Evolutionary conservation across 2,329 filamentous ascomycete species (phyloP).

Genomic region (Pyrenophora tritici-repentis): DNA sequence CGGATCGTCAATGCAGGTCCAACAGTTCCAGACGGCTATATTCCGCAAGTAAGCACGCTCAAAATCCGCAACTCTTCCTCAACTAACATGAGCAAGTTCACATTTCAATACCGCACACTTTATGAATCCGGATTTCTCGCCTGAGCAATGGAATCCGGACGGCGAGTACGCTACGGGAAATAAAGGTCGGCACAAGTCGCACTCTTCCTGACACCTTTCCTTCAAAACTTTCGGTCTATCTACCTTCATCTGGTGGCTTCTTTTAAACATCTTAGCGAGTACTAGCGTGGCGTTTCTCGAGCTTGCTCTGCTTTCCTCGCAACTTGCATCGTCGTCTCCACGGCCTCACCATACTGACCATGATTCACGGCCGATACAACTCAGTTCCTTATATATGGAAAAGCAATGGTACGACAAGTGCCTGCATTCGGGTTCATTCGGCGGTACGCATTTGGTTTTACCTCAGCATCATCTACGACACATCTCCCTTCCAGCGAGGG

Average conservation of each 20-base stretch:
- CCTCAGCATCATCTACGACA: constrained; percentile 25
- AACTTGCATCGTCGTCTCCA: constrained; percentile 38
- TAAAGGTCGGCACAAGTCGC: constrained; percentile 46
- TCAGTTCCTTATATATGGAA: constrained; percentile 39
- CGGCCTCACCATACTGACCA: constrained; percentile 37
- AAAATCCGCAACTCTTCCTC: neutral
- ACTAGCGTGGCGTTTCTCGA: constrained; percentile 46
- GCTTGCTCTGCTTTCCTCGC: constrained; percentile 35
- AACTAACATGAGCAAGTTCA: constrained; percentile 46
- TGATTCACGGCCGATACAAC: constrained; percentile 36
- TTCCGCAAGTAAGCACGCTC: constrained; percentile 53
- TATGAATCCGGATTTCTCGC: constrained; percentile 58
- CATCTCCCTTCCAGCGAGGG: constrained; percentile 23
- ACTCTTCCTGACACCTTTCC: constrained; percentile 34
- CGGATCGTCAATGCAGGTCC: constrained; percentile 43
- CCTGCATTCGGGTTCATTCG: constrained; percentile 22
- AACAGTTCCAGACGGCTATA: constrained; percentile 55
- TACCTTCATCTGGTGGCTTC: constrained; percentile 33
- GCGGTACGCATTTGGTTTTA: constrained; percentile 26
- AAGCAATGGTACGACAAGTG: constrained; percentile 28
- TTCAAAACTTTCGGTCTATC: constrained; percentile 20
- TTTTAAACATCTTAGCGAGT: constrained; percentile 44
- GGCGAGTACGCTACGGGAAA: constrained; percentile 51
- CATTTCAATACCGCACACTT: constrained; percentile 59
- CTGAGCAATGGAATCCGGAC: constrained; percentile 58